Evolutionary conservation across 2,329 filamentous ascomycete genomes (phyloP).

Genomic region (Sphaerulina vaccinii): DNA sequence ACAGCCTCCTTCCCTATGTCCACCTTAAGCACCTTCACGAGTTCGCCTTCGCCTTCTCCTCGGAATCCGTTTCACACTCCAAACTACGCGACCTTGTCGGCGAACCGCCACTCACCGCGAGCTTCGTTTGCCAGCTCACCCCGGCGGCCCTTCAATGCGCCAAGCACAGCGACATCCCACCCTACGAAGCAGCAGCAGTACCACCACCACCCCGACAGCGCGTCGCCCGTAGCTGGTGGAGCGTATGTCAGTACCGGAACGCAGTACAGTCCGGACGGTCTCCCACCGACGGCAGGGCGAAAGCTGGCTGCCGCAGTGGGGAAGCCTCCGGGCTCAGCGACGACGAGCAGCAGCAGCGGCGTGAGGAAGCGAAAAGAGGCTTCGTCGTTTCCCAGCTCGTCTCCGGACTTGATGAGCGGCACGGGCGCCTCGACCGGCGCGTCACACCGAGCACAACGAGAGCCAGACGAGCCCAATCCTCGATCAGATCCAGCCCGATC

Average conservation of each 20-base stretch:
- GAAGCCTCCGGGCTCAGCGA: slow-evolving; percentile 20
- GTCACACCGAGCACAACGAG: slow-evolving; percentile 18
- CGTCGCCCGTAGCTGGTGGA: slow-evolving; percentile 10
- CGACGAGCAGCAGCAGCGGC: slow-evolving; percentile 4
- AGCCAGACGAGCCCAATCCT: slow-evolving; percentile 13
- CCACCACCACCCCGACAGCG: slow-evolving; percentile 9
- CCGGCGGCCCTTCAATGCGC: slow-evolving; percentile 23
- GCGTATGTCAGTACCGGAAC: slow-evolving; percentile 50
- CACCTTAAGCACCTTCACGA: slow-evolving; percentile 16
- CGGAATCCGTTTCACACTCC: slow-evolving; percentile 7
- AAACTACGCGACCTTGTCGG: slow-evolving; percentile 5
- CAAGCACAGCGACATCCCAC: slow-evolving; percentile 14
- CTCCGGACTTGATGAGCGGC: slow-evolving; percentile 24
- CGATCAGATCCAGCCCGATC: slow-evolving; percentile 16
- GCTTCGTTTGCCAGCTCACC: slow-evolving; percentile 10
- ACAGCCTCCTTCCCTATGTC: slow-evolving; percentile 6
- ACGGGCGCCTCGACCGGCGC: slow-evolving; percentile 23
- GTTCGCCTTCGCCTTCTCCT: slow-evolving; percentile 11
- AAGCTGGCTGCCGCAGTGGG: slow-evolving; percentile 24
- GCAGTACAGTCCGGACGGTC: slow-evolving; percentile 54
- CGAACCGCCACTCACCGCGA: slow-evolving; percentile 12
- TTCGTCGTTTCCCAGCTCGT: slow-evolving; percentile 19
- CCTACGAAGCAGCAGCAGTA: slow-evolving; percentile 13
- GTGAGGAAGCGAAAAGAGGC: slow-evolving; percentile 33
- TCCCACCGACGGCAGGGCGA: slow-evolving; percentile 43